Conservation (phyloP, 1,139 yeast species). For the Geotrichum europaeum region DNA sequence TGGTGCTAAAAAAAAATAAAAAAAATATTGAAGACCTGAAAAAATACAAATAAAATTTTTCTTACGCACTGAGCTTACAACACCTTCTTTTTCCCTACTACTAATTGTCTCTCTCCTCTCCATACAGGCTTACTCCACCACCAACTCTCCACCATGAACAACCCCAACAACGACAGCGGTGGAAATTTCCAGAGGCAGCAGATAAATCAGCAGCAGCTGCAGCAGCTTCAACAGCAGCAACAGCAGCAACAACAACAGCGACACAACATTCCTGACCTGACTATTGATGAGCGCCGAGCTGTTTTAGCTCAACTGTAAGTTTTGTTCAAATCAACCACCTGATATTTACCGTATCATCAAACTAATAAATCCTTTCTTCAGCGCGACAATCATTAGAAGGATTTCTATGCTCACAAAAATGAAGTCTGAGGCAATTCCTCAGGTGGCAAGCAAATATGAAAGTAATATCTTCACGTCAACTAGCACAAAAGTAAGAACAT, state of each 20-base stretch:
- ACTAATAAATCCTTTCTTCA: background rate
- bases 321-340: background rate
- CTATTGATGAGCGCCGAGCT: slow-evolving; percentile 1
- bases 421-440: background rate
- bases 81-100: background rate
- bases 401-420: slow-evolving; percentile 1
- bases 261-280: background rate
- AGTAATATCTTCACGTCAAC: background rate
- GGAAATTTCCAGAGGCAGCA: slow-evolving; percentile 10
- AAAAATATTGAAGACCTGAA: background rate
- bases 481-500: background rate
- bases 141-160: background rate
- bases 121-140: background rate
- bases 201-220: slow-evolving; percentile 23
- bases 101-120: background rate
- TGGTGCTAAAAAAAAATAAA: background rate
- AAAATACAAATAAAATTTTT: background rate
- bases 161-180: background rate
- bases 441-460: slow-evolving; percentile 1
- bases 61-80: background rate
- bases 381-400: background rate
- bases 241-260: background rate
- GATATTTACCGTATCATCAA: background rate
- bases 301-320: slow-evolving; percentile 7
- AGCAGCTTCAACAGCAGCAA: slow-evolving; percentile 17